Base-by-base conservation (phyloP, 768 basidiomycete species). In the Pisolithus orientalis region DNA sequence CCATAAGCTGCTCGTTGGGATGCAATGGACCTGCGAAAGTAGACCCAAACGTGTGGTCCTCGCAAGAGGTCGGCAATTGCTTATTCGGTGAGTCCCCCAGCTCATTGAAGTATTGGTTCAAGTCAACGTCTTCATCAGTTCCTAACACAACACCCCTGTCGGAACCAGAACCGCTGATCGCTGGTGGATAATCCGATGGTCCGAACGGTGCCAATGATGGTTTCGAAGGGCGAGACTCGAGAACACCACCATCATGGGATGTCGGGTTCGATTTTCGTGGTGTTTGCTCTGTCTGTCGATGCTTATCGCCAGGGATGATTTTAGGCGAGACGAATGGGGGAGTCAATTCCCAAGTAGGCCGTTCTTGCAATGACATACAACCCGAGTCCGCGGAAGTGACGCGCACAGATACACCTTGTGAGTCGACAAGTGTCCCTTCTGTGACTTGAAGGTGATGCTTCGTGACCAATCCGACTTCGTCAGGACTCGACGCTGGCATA, bases 101-200 rank as follows among this genome's bases (percentile, higher is more conserved):
- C 25, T 61, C 68, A 34, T 66, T 62, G 24, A 68, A 56, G 38
- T 60, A 67, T 42, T 53, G 57, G 28, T 65, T 44, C 59, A 68
- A 66, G 27, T 66, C 65, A 7, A 47, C 50, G 17, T 55, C 60
- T 28, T 39, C n/a, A 25, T 60, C 64, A 6, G 54, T 49, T n/a
- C 17, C 45, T 28, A 53, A 16, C 8, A 40, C 48, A n/a, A 51
- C 29, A 6, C 17, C 3, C 6, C 24, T 21, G 29, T n/a, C 34
- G 11, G 34, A 11, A 34, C 4, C 10, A 34, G 34, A 6, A 10
- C 14, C 10, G 25, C 14, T 14, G 25, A 28, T 5, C 8, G 28
- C 16, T 45, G 9, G 28, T 29, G 25, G 44, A 5, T 13, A 7
- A 13, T 43, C 38, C 17, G 49, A 1, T 25, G 44, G 31, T 9